phyloP scores from a whole-genome alignment of 2,329 filamentous ascomycete species.

The Talaromyces amestolkiae region DNA sequence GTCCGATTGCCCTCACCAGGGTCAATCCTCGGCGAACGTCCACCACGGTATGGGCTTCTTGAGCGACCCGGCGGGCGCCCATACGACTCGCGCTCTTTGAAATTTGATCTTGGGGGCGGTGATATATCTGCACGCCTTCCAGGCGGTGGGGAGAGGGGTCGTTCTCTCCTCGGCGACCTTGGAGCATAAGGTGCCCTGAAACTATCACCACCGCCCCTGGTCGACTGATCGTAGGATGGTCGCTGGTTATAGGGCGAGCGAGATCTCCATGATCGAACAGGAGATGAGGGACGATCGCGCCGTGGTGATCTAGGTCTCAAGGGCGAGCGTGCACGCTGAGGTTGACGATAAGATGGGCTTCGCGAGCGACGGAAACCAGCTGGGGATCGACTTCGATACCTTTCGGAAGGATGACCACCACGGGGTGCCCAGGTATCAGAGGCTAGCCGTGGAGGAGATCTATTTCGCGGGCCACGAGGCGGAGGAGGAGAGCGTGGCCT shows the following conservation, averaged over 20 bases:
- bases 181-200: conserved; percentile 36
- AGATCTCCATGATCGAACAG: conserved; percentile 37
- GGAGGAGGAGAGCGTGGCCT: conserved; percentile 34
- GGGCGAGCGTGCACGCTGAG: conserved; percentile 37
- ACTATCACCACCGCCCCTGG: conserved; percentile 37
- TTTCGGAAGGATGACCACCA: conserved; percentile 31
- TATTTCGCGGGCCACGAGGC: conserved; percentile 29
- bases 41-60: conserved; percentile 54
- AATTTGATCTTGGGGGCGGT: conserved; percentile 3
- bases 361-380: conserved; percentile 41
- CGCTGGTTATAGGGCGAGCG: conserved; percentile 39
- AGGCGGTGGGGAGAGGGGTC: conserved; percentile 27
- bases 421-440: conserved; percentile 46
- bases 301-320: conserved; percentile 42
- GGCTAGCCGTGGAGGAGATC: conserved; percentile 34
- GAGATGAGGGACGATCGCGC: conserved; percentile 40
- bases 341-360: conserved; percentile 38
- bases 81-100: conserved; percentile 34
- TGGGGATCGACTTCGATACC: conserved; percentile 45
- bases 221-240: conserved; percentile 32
- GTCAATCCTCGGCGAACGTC: conserved; percentile 49
- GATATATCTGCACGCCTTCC: conserved; percentile 3
- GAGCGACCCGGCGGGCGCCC: conserved; percentile 45
- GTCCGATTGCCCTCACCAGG: conserved; percentile 55
- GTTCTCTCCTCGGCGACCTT: conserved; percentile 35